Evolutionary conservation across 345 rosid genomes (phyloP), one percentile per base, ranked within the genome.

Genomic region (Acer negundo): DNA sequence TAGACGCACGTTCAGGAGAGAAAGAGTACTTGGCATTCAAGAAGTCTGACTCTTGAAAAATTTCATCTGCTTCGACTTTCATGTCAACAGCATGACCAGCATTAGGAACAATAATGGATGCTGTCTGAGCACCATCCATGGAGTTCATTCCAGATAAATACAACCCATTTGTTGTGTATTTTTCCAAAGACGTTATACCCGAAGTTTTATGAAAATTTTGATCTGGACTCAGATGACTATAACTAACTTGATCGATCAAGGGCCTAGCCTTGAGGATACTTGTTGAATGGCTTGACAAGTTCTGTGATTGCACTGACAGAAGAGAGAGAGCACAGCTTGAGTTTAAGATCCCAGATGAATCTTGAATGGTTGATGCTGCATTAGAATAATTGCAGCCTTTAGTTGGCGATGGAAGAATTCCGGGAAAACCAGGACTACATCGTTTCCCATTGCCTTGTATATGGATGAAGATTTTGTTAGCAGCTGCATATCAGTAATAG

Each of bases 321-420:
- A 89, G 92, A 89, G 92, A 89, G 92, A 79, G 90, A 89, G 90
- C 92, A 85, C 85, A 78, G 67, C 82, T 82, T 65, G 87, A 79
- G 68, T 69, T 76, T 65, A 85, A 78, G 62, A 84, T 76, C 69
- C 79, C 85, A 3, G 86, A 80, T 47, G 84, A 73, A 67, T 76
- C 87, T 70, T 82, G 86, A 66, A 78, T 26, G 67, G 77, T 78
- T 23, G 85, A 70, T 65, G 86, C 84, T 16, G 86, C 15, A 68
- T 80, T 79, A 24, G 81, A 80, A 58, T 51, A 78, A 77, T 66
- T 31, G 42, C 40, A 26, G 66, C 77, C 81, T 71, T 75, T 81
- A 62, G 65, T 81, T 78, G 77, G 58, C 3, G 73, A 73, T 62
- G 80, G 62, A 69, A 75, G 76, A 59, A 65, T 83, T 70, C 76